Base-by-base conservation (phyloP, 257 asterid genomes). In the Solanum ossicruentum region DNA sequence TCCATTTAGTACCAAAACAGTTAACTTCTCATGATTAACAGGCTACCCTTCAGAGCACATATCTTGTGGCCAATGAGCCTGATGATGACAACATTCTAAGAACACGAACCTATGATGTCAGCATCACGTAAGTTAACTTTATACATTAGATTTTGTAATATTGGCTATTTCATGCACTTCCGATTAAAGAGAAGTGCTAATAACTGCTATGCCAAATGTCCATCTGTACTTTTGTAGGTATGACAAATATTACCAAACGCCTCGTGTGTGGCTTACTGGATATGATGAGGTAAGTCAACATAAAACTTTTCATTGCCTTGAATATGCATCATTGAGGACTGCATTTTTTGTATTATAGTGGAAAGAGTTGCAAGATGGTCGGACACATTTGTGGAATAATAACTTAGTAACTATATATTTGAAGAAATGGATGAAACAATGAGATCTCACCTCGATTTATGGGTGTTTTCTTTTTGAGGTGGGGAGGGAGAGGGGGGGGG, bases 241-340 rank as follows among this genome's bases (percentile, higher is more conserved):
- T 85, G 99, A 97, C 93, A 94, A 97, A 88, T 97, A 95, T 83
- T 97, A 95, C 90, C 99, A 97, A 92, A 97, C 99, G 51, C 99
- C 99, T 85, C 95, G 98, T 75, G 98, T 97, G 84, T 97, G 99
- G 99, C 98, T 97, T 78, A 95, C 99, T 84, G 99, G 99, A 85
- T 97, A 97, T 87, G 99, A 97, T 66, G 99, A 97, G 98, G 99
- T 95, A 82, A 82, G 91, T 83, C 66, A 51, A 23, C 23, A 8
- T 77, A 77, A 51, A 77, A 77, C 43, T 51, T 23, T 17, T 51
- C 8, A 77, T 77, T 51, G 10, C 82, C 21, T 75, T 47, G 36
- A 67, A 32, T 16, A 67, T 32, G 16, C 32, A 66, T 28, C 11
- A 13, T 17, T 61, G 12, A 51, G 15, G 63, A 51, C 47, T 77